Evolutionary conservation across 176 grass and related monocot species (phyloP).

Genomic region (Sorghum bicolor): Sorghum_bicolor_NCBIv3 NC_012870.2:27292001-27292500

Average conservation of each 20-base stretch:
- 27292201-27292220: constrained; percentile 63
- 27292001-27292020: background rate
- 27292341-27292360: too few relatives aligned
- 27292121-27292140: background rate
- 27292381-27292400: too few relatives aligned
- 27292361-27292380: too few relatives aligned
- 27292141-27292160: background rate
- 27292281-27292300: constrained; percentile 92
- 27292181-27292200: constrained; percentile 77
- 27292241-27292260: constrained; percentile 92
- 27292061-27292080: background rate
- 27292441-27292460: too few relatives aligned
- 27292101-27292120: background rate
- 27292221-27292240: constrained; percentile 57
- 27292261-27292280: constrained; percentile 78
- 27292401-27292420: too few relatives aligned
- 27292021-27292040: constrained; percentile 3
- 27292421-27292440: too few relatives aligned
- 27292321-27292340: constrained; percentile 52
- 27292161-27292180: background rate
- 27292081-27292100: background rate
- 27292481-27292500: too few relatives aligned
- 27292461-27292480: too few relatives aligned
- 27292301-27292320: constrained; percentile 76
- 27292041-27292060: background rate